A percentile compares a stretch with the other conserved stretches of the same genome.
Evolutionary conservation across 2,329 filamentous ascomycete genomes (phyloP).

Genomic region (Paecilomyces formosus): DNA sequence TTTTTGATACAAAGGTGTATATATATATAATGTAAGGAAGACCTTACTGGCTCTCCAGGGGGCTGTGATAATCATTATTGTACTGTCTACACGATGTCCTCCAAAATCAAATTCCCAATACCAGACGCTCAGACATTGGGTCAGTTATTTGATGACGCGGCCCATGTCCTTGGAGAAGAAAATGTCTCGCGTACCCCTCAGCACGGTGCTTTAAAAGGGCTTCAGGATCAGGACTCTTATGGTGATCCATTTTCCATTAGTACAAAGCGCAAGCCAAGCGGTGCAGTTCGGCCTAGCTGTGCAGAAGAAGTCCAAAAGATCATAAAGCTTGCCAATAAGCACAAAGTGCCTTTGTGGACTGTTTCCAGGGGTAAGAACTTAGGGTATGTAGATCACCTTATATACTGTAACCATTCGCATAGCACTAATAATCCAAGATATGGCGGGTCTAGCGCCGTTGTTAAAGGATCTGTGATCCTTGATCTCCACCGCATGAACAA

Average conservation of each 20-base stretch:
- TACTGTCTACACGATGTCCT: too few species aligned
- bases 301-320: neutral
- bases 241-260: neutral
- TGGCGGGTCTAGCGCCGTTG: slow-evolving; percentile 39
- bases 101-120: neutral
- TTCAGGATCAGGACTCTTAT: neutral
- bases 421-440: slow-evolving; percentile 21
- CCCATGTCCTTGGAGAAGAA: neutral
- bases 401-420: neutral
- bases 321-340: neutral
- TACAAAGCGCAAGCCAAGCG: neutral
- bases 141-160: neutral
- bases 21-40: too few species aligned
- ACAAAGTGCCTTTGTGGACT: slow-evolving; percentile 1
- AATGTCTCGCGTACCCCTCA: neutral
- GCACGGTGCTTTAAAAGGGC: neutral
- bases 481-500: slow-evolving; percentile 32
- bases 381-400: neutral
- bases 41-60: too few species aligned
- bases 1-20: neutral
- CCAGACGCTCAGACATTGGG: neutral
- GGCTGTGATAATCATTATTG: too few species aligned
- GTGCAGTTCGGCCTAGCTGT: neutral
- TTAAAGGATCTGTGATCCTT: slow-evolving; percentile 37
- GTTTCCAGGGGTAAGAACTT: slow-evolving; percentile 1